Evolutionary conservation across 495 filamentous ascomycete genomes (phyloP), one percentile per base, ranked within the genome.

Genomic region (Penicillium diatomitis): DNA sequence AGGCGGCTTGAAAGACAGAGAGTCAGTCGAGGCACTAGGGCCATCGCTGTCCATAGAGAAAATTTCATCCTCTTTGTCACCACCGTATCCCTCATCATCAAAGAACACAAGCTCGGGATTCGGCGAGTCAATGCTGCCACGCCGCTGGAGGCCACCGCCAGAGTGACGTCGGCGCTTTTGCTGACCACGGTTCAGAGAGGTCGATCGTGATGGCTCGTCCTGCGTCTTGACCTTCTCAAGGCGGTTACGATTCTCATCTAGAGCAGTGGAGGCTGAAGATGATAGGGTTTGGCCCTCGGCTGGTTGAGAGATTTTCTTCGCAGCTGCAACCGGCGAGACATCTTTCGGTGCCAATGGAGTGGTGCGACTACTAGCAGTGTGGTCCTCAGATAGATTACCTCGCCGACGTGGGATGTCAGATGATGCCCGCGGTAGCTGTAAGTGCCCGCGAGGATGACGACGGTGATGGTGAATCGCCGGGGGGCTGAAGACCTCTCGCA

Each of bases 401-500:
- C 56, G 62, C 20, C 58, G 62, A 33, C 48, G 61, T 29, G 61
- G 40, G n/a, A 62, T 59, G 48, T 75, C 68, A 0, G 68, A 70
- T 4, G 60, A 50, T n/a, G 65, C 63, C 54, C 70, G 61, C 31
- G 62, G 74, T 34, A 85, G 58, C 30, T 73, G 71, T 31, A 82
- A 71, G 57, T 84, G 82, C 29, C 84, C 80, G 6, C 79, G 74
- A 32, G 75, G 73, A 52, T 84, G 82, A 37, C 78, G 74, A 32
- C 76, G 72, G 49, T 82, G 80, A 38, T 74, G 79, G 61, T 85
- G 80, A 46, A 95, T 84, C 3, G 85, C 80, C 45, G 90, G 84
- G 32, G 88, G 88, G 37, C 86, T 76, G 65, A 98, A 98, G 0
- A 95, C 92, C 61, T 97, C 92, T 47, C 90, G 83, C 46, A 98